Evolutionary conservation across 176 grass and related monocot species (phyloP).

Genomic region (Cymbopogon citratus): DNA sequence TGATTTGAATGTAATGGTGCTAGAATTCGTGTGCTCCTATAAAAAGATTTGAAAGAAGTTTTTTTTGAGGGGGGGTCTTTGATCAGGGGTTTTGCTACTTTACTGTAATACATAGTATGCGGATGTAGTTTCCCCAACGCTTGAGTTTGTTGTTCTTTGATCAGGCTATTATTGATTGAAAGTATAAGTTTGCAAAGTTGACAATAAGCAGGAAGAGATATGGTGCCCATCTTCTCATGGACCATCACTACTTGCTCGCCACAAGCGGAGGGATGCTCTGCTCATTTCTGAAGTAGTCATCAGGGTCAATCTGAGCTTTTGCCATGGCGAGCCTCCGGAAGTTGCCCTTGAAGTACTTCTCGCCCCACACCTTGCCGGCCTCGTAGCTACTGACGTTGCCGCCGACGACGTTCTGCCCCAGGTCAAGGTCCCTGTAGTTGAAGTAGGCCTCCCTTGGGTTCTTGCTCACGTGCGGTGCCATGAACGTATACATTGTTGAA

Average conservation of each 20-base stretch:
- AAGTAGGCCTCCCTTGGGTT: constrained; percentile 25
- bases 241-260: not conserved
- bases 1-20: no score
- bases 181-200: no score
- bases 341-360: constrained; percentile 17
- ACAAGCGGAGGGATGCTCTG: constrained; percentile 35
- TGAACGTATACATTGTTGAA: not conserved
- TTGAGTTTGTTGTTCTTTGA: no score
- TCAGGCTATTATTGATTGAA: no score
- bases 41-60: no score
- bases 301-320: constrained; percentile 13
- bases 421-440: constrained; percentile 28
- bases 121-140: no score
- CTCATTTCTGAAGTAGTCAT: constrained; percentile 37
- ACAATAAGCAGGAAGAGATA: no score
- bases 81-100: no score
- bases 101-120: no score
- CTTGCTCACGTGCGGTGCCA: constrained; percentile 1
- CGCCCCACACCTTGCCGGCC: constrained; percentile 7
- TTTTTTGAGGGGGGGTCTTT: no score
- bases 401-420: not conserved
- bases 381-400: constrained; percentile 7
- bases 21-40: no score
- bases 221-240: no score
- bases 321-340: constrained; percentile 12